phyloP scores from a whole-genome alignment of 768 basidiomycete genomes.

The Lactifluus piperatus region DNA sequence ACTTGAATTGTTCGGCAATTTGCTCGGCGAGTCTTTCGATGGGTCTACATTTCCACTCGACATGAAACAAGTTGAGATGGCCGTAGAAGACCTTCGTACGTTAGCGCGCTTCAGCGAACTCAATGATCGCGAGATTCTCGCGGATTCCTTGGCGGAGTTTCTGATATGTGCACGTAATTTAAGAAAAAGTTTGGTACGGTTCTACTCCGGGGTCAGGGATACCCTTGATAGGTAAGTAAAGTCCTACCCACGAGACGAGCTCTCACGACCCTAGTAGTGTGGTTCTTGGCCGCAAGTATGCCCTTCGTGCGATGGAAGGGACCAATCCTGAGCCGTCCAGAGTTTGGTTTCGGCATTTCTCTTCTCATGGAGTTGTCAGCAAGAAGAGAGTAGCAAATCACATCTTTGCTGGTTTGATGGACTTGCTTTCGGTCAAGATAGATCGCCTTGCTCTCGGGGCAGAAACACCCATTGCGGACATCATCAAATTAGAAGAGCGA shows the following conservation, averaged over 20 bases:
- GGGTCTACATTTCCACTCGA: not conserved
- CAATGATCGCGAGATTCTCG: not conserved
- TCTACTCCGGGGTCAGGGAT: not conserved
- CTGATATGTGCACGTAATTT: not conserved
- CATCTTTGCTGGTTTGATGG: not conserved
- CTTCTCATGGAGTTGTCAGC: not conserved
- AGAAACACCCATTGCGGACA: not conserved
- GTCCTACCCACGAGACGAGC: constrained; percentile 38
- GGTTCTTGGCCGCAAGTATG: not conserved
- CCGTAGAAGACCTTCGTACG: not conserved
- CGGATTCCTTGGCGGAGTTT: constrained; percentile 2
- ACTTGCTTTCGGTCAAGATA: not conserved
- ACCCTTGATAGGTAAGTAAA: constrained; percentile 30
- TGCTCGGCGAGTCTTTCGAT: not conserved
- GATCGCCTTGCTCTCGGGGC: not conserved
- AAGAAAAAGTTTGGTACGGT: not conserved
- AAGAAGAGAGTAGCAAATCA: not conserved
- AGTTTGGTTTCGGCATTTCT: not conserved
- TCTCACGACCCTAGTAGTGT: not conserved
- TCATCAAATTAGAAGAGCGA: not conserved
- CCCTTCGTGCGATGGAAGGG: not conserved
- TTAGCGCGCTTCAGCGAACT: not conserved
- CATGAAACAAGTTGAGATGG: not conserved
- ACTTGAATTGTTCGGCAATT: not conserved
- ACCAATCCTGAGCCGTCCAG: not conserved